Conservation (phyloP, 1,284 basidiomycete genomes). For the Ganoderma lingzhi region DNA sequence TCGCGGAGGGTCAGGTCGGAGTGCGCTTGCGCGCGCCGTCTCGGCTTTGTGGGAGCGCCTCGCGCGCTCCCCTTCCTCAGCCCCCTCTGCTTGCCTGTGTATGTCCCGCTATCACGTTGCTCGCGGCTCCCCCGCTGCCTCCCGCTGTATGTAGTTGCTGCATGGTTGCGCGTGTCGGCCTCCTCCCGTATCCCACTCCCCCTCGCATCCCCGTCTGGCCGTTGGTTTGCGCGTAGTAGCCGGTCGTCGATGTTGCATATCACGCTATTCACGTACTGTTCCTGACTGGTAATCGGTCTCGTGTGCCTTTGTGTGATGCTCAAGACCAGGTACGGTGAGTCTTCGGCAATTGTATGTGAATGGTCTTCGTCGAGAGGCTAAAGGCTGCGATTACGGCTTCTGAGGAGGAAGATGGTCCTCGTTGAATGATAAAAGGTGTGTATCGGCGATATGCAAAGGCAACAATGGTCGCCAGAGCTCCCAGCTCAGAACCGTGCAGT, state of each 20-base stretch:
- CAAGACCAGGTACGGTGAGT: background rate
- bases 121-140: constrained; percentile 10
- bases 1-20: constrained; percentile 23
- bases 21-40: constrained; percentile 28
- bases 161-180: constrained; percentile 26
- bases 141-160: constrained; percentile 17
- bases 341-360: too few relatives aligned
- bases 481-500: too few relatives aligned
- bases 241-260: constrained; percentile 33
- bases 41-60: too few relatives aligned
- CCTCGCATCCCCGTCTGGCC: constrained; percentile 9
- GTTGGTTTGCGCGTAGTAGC: constrained; percentile 29
- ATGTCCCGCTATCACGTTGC: constrained; percentile 20
- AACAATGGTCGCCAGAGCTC: too few relatives aligned
- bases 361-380: too few relatives aligned
- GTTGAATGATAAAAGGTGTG: too few relatives aligned
- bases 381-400: too few relatives aligned
- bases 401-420: too few relatives aligned
- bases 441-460: too few relatives aligned
- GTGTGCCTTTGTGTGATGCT: background rate
- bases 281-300: constrained; percentile 22
- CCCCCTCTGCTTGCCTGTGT: background rate
- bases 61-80: background rate
- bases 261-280: constrained; percentile 34
- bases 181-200: background rate